Evolutionary conservation across 1,284 basidiomycete species (phyloP).

Genomic region (Moesziomyces sp.): DNA sequence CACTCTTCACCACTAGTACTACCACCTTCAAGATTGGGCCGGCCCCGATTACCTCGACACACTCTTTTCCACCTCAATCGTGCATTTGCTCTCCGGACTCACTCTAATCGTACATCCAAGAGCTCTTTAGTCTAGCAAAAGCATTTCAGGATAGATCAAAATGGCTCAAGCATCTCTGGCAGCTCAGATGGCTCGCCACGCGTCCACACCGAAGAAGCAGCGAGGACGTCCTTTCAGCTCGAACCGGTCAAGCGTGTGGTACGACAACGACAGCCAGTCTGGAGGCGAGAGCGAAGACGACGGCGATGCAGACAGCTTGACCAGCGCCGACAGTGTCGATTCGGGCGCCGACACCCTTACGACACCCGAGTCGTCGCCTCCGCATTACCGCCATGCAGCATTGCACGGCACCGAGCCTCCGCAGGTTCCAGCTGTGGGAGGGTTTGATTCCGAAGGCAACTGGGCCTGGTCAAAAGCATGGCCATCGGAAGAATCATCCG

Average conservation of each 20-base stretch:
- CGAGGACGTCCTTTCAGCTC: conserved; percentile 1
- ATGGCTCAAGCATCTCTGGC: not conserved
- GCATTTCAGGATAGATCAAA: not conserved
- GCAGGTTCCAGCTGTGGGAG: conserved; percentile 3
- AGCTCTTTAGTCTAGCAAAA: not conserved
- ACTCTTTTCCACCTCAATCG: not conserved
- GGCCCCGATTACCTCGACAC: not conserved
- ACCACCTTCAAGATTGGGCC: not conserved
- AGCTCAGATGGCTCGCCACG: too few relatives aligned
- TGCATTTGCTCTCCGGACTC: too few relatives aligned
- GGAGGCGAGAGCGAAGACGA: conserved; percentile 14
- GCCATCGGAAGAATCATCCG: not conserved
- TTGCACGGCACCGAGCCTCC: conserved; percentile 8
- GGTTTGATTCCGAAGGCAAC: conserved; percentile 19
- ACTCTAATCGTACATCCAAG: too few relatives aligned
- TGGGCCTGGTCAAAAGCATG: conserved; percentile 17
- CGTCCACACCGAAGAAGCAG: not conserved
- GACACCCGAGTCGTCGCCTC: conserved; percentile 27
- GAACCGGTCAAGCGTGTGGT: conserved; percentile 9
- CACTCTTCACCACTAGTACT: not conserved
- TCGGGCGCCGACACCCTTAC: conserved; percentile 5
- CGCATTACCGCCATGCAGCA: conserved; percentile 7
- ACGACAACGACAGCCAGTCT: conserved; percentile 18
- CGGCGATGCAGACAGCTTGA: conserved; percentile 22
- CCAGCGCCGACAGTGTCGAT: conserved; percentile 25